A percentile compares a stretch with the other conserved stretches of the same genome.
Conservation (phyloP, 2,329 filamentous ascomycete genomes). For the Stachybotrys elegans region DNA sequence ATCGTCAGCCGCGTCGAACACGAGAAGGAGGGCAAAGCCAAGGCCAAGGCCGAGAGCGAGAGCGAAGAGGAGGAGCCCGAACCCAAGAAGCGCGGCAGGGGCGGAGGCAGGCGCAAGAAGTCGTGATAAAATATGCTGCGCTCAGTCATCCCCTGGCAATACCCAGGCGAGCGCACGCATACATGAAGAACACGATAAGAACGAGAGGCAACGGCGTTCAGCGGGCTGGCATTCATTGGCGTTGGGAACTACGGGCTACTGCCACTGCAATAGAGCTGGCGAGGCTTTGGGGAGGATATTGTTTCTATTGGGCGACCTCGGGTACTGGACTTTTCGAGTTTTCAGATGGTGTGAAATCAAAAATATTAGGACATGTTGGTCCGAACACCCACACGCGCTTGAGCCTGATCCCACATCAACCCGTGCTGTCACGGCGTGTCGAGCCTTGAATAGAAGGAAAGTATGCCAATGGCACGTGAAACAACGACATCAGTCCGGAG, state of each 20-base stretch:
- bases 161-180: slow-evolving; percentile 7
- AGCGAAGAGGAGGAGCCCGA: slow-evolving; percentile 45
- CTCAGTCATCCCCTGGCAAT: not conserved
- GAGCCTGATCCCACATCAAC: no score
- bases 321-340: no score
- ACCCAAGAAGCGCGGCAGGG: slow-evolving; percentile 41
- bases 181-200: slow-evolving; percentile 23
- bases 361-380: no score
- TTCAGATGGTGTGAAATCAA: no score
- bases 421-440: no score
- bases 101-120: slow-evolving; percentile 46
- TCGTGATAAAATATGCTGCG: slow-evolving; percentile 10
- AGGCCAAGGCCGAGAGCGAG: slow-evolving; percentile 46
- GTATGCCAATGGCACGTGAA: no score
- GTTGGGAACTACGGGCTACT: slow-evolving; percentile 14
- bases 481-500: no score
- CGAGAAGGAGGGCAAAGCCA: slow-evolving; percentile 42
- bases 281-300: no score
- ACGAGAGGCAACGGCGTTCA: slow-evolving; percentile 16
- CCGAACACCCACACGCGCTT: no score
- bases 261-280: no score
- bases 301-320: no score
- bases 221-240: slow-evolving; percentile 19
- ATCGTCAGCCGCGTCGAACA: slow-evolving; percentile 80
- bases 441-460: no score